These are phyloP conservation scores for Fonsecaea nubica DNA, from an alignment of 2,329 filamentous ascomycete species.

Conservation along the genomic window DNA sequence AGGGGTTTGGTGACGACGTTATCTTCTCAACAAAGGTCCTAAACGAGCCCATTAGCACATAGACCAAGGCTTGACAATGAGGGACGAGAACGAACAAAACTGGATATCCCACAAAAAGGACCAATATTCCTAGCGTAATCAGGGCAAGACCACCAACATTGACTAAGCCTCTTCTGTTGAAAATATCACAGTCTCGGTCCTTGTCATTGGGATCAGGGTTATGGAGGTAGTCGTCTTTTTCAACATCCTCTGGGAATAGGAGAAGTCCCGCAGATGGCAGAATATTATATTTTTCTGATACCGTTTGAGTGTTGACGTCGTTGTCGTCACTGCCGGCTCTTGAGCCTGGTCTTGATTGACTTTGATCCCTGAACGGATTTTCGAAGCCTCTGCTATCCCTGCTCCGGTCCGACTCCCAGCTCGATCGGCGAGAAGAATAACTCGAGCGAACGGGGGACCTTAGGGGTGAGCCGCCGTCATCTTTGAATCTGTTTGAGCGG, in stretches of 20 bases:
- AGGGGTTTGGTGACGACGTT: slow-evolving; percentile 46
- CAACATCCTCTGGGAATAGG: slow-evolving; percentile 73
- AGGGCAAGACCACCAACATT: slow-evolving; percentile 69
- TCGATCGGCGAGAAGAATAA: slow-evolving; percentile 67
- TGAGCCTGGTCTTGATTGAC: slow-evolving; percentile 59
- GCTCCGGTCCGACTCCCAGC: slow-evolving; percentile 68
- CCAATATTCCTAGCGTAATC: slow-evolving; percentile 66
- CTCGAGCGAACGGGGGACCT: slow-evolving; percentile 58
- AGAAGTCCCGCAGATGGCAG: slow-evolving; percentile 70
- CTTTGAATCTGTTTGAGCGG: slow-evolving; percentile 47
- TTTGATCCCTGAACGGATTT: slow-evolving; percentile 67
- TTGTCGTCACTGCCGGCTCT: slow-evolving; percentile 68
- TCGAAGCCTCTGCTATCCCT: slow-evolving; percentile 58
- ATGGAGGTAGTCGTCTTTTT: slow-evolving; percentile 75
- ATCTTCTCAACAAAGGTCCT: slow-evolving; percentile 65
- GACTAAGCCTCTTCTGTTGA: slow-evolving; percentile 66
- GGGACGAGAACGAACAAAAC: slow-evolving; percentile 62
- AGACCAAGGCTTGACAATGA: neutral
- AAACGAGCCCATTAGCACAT: slow-evolving; percentile 38
- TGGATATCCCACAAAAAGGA: slow-evolving; percentile 73
- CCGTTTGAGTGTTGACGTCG: slow-evolving; percentile 72
- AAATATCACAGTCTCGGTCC: slow-evolving; percentile 68
- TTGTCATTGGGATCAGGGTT: slow-evolving; percentile 72
- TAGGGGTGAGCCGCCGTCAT: slow-evolving; percentile 56
- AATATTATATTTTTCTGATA: slow-evolving; percentile 76